phyloP scores from a whole-genome alignment of 768 basidiomycete species.

The Amanita exitialis region DNA sequence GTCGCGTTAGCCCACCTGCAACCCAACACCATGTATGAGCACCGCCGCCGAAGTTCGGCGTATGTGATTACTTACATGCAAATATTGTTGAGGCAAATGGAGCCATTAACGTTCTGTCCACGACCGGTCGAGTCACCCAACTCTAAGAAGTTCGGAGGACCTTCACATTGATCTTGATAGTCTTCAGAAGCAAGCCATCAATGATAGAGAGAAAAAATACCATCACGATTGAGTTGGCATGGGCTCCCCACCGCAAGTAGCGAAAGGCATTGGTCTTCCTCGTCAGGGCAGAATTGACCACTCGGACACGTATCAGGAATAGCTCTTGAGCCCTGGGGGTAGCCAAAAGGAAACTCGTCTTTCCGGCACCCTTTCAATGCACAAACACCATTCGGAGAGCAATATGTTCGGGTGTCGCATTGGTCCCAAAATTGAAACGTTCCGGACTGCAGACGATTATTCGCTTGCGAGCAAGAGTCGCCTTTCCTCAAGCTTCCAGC shows the following conservation, averaged over 20 bases:
- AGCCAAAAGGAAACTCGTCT: slow-evolving; percentile 75
- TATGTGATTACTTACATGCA: slow-evolving; percentile 58
- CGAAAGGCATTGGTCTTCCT: slow-evolving; percentile 57
- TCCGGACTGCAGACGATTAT: slow-evolving; percentile 63
- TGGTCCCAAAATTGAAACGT: slow-evolving; percentile 78
- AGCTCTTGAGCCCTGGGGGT: slow-evolving; percentile 22
- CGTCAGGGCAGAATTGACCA: slow-evolving; percentile 78
- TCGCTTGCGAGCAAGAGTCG: slow-evolving; percentile 35
- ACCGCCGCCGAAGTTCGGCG: neutral
- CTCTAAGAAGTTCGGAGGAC: slow-evolving; percentile 54
- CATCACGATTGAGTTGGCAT: slow-evolving; percentile 85
- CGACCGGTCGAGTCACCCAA: slow-evolving; percentile 54
- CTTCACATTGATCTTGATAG: slow-evolving; percentile 62
- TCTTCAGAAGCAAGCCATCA: neutral
- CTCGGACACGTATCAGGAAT: slow-evolving; percentile 53
- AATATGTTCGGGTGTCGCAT: slow-evolving; percentile 65
- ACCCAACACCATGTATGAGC: neutral
- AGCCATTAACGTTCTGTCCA: slow-evolving; percentile 72
- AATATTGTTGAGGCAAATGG: slow-evolving; percentile 70
- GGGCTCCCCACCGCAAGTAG: slow-evolving; percentile 49
- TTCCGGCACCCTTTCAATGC: slow-evolving; percentile 57
- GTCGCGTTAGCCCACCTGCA: slow-evolving; percentile 74
- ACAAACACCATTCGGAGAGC: slow-evolving; percentile 46
- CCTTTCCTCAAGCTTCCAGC: slow-evolving; percentile 40
- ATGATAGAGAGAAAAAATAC: slow-evolving; percentile 26